A percentile compares a stretch with the other conserved stretches of the same genome.
phyloP scores from a whole-genome alignment of 2,329 filamentous ascomycete genomes.

The Ceratocystis cacaofunesta region DNA sequence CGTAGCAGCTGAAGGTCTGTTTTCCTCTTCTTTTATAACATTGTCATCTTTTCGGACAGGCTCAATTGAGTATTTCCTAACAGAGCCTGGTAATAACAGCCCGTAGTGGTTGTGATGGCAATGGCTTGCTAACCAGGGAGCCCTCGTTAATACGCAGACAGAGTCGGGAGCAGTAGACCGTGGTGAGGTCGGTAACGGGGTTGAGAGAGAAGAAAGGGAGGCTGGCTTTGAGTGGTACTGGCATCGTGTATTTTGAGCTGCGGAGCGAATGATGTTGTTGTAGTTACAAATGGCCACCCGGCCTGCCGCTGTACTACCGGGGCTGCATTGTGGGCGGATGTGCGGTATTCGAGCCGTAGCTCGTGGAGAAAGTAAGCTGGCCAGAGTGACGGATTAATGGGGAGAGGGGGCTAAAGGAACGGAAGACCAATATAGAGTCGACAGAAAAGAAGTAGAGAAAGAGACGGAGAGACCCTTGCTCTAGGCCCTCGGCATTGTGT shows the following conservation, averaged over 20 bases:
- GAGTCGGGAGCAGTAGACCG: neutral
- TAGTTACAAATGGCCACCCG: conserved; percentile 15
- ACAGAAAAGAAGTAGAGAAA: neutral
- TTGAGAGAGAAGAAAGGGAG: neutral
- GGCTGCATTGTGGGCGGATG: conserved; percentile 16
- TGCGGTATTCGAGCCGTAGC: conserved; percentile 19
- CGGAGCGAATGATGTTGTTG: conserved; percentile 1
- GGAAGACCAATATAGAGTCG: neutral
- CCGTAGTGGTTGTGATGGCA: neutral
- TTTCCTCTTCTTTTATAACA: neutral
- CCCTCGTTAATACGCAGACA: neutral
- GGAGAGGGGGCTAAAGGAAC: neutral
- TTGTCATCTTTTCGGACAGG: no score
- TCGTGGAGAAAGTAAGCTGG: conserved; percentile 17
- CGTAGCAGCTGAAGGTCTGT: neutral
- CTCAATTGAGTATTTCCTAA: conserved; percentile 1
- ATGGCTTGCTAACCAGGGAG: neutral
- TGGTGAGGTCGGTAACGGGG: neutral
- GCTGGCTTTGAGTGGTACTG: neutral
- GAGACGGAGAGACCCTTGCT: neutral
- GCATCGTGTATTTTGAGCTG: neutral
- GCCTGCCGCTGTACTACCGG: conserved; percentile 17
- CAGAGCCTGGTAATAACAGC: neutral
- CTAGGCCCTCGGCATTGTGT: neutral
- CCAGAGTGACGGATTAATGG: conserved; percentile 16